Evolutionary conservation across 257 asterid species (phyloP).

Genomic region (Forsythia suspensa): DNA sequence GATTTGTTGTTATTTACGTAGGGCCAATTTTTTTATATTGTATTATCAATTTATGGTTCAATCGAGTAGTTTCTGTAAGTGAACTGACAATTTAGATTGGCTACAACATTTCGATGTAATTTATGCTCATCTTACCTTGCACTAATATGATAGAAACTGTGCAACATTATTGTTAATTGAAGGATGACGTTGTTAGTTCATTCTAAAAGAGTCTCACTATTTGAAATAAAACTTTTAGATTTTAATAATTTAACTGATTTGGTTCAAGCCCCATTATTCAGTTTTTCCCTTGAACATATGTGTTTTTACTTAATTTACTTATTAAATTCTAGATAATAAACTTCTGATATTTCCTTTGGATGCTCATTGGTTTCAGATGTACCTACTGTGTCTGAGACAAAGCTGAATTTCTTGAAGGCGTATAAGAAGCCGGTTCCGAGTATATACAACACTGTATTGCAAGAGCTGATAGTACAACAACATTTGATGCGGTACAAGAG

Average conservation of each 20-base stretch:
- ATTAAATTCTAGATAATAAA: background rate
- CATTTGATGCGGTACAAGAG: conserved; percentile 84
- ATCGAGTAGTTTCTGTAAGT: background rate
- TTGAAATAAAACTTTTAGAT: background rate
- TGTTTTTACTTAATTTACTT: conserved; percentile 6
- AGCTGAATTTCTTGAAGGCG: conserved; percentile 72
- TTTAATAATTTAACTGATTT: background rate
- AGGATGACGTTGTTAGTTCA: background rate
- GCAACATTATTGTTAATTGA: background rate
- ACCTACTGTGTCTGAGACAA: conserved; percentile 86
- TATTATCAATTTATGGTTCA: background rate
- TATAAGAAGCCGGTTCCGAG: conserved; percentile 93
- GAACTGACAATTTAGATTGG: background rate
- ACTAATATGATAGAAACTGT: background rate
- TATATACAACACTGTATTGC: conserved; percentile 78
- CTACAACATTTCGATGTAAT: background rate
- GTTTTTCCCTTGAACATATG: background rate
- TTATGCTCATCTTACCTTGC: background rate
- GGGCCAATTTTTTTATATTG: background rate
- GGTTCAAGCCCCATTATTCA: background rate
- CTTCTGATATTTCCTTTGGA: conserved; percentile 23
- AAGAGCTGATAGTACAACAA: conserved; percentile 91
- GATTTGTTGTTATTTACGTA: no score
- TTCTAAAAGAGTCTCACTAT: background rate
- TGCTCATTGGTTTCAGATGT: conserved; percentile 50